Base-by-base conservation (phyloP, 768 basidiomycete genomes). In the Rhizopogon roseolus region DNA sequence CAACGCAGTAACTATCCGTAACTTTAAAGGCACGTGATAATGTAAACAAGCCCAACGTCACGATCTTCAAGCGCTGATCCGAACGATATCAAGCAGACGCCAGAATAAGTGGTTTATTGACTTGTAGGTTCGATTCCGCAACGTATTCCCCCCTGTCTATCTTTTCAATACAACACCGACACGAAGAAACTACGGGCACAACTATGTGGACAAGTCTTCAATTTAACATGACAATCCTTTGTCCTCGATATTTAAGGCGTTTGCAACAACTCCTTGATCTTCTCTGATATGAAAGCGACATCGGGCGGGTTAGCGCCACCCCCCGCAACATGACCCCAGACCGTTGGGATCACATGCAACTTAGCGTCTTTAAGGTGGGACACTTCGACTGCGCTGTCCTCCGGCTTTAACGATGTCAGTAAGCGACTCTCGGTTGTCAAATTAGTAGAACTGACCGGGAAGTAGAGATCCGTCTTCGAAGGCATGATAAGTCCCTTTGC, bases 401-500 rank as follows among this genome's bases (percentile, higher is more conserved):
- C 80, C 3, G 79, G 82, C 80, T 82, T 48, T 32, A 22, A 34
- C 13, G 11, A 16, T 16, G 34, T 54, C 10, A 60, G 48, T 16
- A 17, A 11, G 10, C 10, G 10, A 22, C 27, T 39, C 16, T 44
- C 10, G 1, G 14, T 6, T 32, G 8, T 32, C 4, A n/a, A 39
- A 5, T 40, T n/a, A n/a, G 10, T 14, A 36, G 25, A 41, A 59
- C 61, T 41, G 55, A 81, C 80, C 36, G 82, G 75, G 62, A 84
- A 84, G 61, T 81, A 83, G 38, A 84, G 63, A 57, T 83, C 82
- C 2, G 81, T 82, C 67, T 78, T 81, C 53, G 73, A 76, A 17
- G 82, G 82, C 79, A 84, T 82, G 34, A 84, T 76, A 37, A 84
- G 61, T 1, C 74, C 82, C 52, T 73, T 77, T 0, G 80, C 79